Conservation (phyloP, 2,329 filamentous ascomycete species). For the Ceratocystis harringtonii region DNA sequence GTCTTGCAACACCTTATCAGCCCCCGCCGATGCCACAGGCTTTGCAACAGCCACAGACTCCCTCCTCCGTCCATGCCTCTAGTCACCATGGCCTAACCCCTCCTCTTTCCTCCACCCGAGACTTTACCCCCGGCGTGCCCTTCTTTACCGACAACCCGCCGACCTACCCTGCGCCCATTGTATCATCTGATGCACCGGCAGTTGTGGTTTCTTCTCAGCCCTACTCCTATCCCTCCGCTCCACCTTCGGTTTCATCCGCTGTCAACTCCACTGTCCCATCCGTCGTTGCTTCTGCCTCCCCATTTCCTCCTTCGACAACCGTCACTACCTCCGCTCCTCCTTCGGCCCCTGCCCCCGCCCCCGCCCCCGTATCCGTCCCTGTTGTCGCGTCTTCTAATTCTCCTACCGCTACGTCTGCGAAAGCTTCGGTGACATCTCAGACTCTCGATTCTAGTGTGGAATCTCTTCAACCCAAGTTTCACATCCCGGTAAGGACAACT, state of each 20-base stretch:
- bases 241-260: slow-evolving; percentile 11
- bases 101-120: slow-evolving; percentile 14
- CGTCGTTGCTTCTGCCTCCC: slow-evolving; percentile 3
- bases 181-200: slow-evolving; percentile 7
- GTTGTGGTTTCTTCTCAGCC: slow-evolving; percentile 15
- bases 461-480: background rate
- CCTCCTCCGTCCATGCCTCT: slow-evolving; percentile 35
- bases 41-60: slow-evolving; percentile 32
- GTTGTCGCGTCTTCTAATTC: slow-evolving; percentile 4
- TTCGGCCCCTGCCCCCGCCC: background rate
- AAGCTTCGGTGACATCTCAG: background rate
- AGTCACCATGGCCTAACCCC: slow-evolving; percentile 22
- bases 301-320: background rate
- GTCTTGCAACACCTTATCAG: slow-evolving; percentile 42
- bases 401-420: background rate
- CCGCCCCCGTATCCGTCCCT: background rate
- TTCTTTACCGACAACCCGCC: slow-evolving; percentile 5
- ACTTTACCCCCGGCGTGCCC: slow-evolving; percentile 15
- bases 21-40: slow-evolving; percentile 33
- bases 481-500: background rate
- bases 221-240: slow-evolving; percentile 6
- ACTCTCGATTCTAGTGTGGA: slow-evolving; percentile 1
- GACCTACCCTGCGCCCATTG: slow-evolving; percentile 6
- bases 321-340: background rate
- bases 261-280: background rate